Conservation (phyloP, 2,329 filamentous ascomycete species). For the Sphaerostilbella broomeana region DNA sequence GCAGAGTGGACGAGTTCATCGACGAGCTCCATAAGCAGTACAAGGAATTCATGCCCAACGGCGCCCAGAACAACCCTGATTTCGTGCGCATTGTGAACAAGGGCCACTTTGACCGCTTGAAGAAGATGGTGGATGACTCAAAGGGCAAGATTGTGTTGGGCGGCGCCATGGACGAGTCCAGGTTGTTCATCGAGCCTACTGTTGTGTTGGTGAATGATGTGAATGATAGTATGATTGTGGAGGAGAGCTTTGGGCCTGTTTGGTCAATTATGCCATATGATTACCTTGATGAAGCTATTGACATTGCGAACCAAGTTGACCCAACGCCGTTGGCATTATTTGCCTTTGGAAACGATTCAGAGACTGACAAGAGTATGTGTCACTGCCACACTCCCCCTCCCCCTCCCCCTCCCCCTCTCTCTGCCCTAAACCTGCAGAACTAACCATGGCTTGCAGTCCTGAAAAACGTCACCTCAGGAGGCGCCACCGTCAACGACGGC, state of each 20-base stretch:
- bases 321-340: conserved; percentile 79
- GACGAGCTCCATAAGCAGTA: conserved; percentile 64
- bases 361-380: conserved; percentile 63
- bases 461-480: conserved; percentile 38
- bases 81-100: conserved; percentile 76
- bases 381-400: no score
- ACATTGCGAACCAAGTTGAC: conserved; percentile 72
- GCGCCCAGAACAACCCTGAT: conserved; percentile 70
- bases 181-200: conserved; percentile 85
- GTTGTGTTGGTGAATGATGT: conserved; percentile 74
- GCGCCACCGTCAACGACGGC: conserved; percentile 45
- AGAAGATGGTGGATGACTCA: conserved; percentile 81
- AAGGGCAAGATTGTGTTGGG: conserved; percentile 82
- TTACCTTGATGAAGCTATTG: conserved; percentile 78
- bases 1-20: conserved; percentile 65
- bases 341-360: conserved; percentile 73
- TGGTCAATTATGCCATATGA: conserved; percentile 75
- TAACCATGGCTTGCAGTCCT: conserved; percentile 32
- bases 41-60: conserved; percentile 76
- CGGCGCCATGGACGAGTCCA: conserved; percentile 70
- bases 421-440: no score
- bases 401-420: no score
- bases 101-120: conserved; percentile 72
- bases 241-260: conserved; percentile 92
- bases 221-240: conserved; percentile 65